Evolutionary conservation across 2,329 filamentous ascomycete species (phyloP).

Genomic region (Paecilomyces fulvus): DNA sequence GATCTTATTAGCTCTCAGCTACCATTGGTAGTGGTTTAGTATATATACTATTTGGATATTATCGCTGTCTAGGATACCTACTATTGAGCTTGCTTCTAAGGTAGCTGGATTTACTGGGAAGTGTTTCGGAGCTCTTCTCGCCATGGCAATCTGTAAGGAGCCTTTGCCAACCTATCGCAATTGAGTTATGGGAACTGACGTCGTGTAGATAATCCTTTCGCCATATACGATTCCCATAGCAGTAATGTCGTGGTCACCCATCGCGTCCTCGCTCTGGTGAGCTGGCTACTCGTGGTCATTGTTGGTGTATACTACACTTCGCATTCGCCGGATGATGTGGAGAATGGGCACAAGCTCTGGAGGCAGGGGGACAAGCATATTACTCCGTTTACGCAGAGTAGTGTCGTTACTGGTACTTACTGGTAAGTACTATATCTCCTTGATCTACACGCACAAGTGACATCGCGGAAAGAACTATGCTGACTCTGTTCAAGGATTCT

Average conservation of each 20-base stretch:
- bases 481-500: slow-evolving; percentile 46
- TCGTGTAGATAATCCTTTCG: slow-evolving; percentile 63
- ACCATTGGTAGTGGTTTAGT: background rate
- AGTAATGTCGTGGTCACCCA: slow-evolving; percentile 57
- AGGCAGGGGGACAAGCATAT: slow-evolving; percentile 58
- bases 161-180: background rate
- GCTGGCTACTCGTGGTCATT: slow-evolving; percentile 66
- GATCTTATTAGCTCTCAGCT: background rate
- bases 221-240: slow-evolving; percentile 58
- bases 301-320: slow-evolving; percentile 67
- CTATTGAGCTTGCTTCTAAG: background rate
- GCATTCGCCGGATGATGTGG: slow-evolving; percentile 55
- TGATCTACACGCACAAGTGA: background rate
- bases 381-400: slow-evolving; percentile 70
- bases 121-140: background rate
- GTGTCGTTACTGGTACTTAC: slow-evolving; percentile 58
- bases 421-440: slow-evolving; percentile 49
- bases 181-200: background rate
- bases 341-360: slow-evolving; percentile 60
- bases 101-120: too few relatives aligned
- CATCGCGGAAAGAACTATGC: background rate
- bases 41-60: background rate
- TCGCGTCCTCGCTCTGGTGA: slow-evolving; percentile 64
- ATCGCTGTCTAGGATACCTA: background rate
- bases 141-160: background rate